Evolutionary conservation across 2,329 filamentous ascomycete species (phyloP).

Genomic region (Seiridium cupressi): DNA sequence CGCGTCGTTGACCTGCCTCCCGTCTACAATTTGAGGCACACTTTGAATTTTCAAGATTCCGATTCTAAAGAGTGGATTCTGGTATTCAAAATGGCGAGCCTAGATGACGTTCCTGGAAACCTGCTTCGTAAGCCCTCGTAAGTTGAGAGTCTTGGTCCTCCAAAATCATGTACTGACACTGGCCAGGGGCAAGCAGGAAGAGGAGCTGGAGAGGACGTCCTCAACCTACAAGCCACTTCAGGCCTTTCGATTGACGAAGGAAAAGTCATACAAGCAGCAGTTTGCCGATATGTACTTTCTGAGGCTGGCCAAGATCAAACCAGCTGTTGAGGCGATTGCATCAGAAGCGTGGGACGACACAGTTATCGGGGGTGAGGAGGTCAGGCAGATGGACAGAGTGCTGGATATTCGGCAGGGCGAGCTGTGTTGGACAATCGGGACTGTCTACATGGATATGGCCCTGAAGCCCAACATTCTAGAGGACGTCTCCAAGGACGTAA

Average conservation of each 20-base stretch:
- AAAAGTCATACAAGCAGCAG: slow-evolving; percentile 84
- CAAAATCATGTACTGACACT: neutral
- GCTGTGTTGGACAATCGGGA: slow-evolving; percentile 92
- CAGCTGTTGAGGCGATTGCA: slow-evolving; percentile 73
- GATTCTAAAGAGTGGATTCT: neutral
- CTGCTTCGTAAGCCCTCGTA: slow-evolving; percentile 51
- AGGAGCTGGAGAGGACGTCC: slow-evolving; percentile 48
- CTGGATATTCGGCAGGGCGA: slow-evolving; percentile 94
- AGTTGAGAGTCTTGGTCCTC: slow-evolving; percentile 19
- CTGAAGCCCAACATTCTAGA: slow-evolving; percentile 95
- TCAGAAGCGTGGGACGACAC: slow-evolving; percentile 74
- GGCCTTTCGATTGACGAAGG: slow-evolving; percentile 70
- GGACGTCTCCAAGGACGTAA: slow-evolving; percentile 87
- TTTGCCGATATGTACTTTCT: slow-evolving; percentile 98
- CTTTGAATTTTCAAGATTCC: neutral
- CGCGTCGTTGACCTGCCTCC: slow-evolving; percentile 6
- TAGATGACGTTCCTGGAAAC: slow-evolving; percentile 40
- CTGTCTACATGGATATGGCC: slow-evolving; percentile 95
- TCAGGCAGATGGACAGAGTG: slow-evolving; percentile 78
- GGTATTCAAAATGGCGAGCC: slow-evolving; percentile 35
- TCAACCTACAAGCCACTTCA: slow-evolving; percentile 71
- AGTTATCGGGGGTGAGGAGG: slow-evolving; percentile 73
- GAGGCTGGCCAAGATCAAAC: slow-evolving; percentile 83
- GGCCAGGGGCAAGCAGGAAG: slow-evolving; percentile 33
- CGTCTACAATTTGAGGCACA: neutral